Conservation (phyloP, 371 early-diverging fungal species). For the Mucor mucedo region DNA sequence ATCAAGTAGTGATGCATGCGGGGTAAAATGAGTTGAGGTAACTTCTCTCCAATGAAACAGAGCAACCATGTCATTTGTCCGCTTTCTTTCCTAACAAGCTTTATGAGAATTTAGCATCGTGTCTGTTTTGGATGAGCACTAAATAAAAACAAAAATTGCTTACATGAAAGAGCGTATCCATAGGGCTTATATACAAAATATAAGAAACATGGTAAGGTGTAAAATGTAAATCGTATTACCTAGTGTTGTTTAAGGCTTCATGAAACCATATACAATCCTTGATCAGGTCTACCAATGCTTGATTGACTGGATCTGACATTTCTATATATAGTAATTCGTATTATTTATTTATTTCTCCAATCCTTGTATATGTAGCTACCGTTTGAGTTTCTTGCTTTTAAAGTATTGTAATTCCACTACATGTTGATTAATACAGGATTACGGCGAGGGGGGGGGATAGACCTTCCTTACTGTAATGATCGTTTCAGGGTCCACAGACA, state of each 20-base stretch:
- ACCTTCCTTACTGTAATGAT: conserved; percentile 22
- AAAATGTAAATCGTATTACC: conserved; percentile 20
- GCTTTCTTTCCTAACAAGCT: conserved; percentile 19
- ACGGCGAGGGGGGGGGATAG: not conserved
- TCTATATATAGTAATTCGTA: conserved; percentile 11
- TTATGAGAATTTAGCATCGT: not conserved
- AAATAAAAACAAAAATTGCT: not conserved
- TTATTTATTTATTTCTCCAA: not conserved
- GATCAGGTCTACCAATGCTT: conserved; percentile 35
- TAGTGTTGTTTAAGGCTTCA: conserved; percentile 34
- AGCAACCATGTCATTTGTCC: conserved; percentile 34
- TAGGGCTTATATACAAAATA: not conserved
- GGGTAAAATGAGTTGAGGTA: conserved; percentile 29
- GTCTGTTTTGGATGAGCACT: too few relatives aligned
- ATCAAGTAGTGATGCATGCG: conserved; percentile 39
- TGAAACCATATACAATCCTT: conserved; percentile 37
- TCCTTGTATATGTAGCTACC: not conserved
- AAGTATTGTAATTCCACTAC: conserved; percentile 26
- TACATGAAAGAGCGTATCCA: conserved; percentile 27
- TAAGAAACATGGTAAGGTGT: not conserved
- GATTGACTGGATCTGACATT: conserved; percentile 37
- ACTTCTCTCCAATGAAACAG: conserved; percentile 31
- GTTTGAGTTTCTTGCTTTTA: conserved; percentile 18
- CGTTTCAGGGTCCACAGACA: conserved; percentile 11
- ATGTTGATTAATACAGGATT: not conserved